Conservation (phyloP, 768 basidiomycete species). For the Boletus huronensis region DNA sequence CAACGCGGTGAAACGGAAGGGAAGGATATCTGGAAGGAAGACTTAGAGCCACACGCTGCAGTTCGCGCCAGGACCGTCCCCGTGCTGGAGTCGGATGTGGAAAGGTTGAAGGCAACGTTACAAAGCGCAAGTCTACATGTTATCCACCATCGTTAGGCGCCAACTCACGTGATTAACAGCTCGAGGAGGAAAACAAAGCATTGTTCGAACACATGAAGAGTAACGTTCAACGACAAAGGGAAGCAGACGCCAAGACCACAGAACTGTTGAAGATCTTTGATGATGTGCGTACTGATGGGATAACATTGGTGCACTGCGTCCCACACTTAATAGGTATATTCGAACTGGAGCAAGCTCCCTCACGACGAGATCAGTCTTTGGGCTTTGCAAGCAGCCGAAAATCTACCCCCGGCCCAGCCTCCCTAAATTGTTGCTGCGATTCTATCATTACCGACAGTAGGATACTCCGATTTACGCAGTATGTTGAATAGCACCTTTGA, state of each 20-base stretch:
- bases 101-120: slow-evolving; percentile 36
- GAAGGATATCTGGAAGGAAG: slow-evolving; percentile 62
- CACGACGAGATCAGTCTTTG: slow-evolving; percentile 60
- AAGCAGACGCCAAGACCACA: slow-evolving; percentile 43
- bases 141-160: not conserved
- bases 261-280: slow-evolving; percentile 54
- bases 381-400: slow-evolving; percentile 39
- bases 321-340: slow-evolving; percentile 38
- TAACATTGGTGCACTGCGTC: not conserved
- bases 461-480: too few species aligned
- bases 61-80: slow-evolving; percentile 64
- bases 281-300: slow-evolving; percentile 36
- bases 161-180: slow-evolving; percentile 34
- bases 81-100: slow-evolving; percentile 44
- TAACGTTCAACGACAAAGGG: slow-evolving; percentile 43
- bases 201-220: slow-evolving; percentile 48
- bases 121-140: slow-evolving; percentile 30
- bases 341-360: slow-evolving; percentile 53
- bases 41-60: slow-evolving; percentile 59
- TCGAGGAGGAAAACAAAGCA: slow-evolving; percentile 52
- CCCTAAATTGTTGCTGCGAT: not conserved
- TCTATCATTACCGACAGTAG: not conserved
- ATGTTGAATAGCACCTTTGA: too few species aligned
- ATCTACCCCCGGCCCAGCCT: slow-evolving; percentile 30
- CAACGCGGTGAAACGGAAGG: slow-evolving; percentile 39